Conservation (phyloP, 1,284 basidiomycete genomes). For the Ceratobasidium sp. region DNA sequence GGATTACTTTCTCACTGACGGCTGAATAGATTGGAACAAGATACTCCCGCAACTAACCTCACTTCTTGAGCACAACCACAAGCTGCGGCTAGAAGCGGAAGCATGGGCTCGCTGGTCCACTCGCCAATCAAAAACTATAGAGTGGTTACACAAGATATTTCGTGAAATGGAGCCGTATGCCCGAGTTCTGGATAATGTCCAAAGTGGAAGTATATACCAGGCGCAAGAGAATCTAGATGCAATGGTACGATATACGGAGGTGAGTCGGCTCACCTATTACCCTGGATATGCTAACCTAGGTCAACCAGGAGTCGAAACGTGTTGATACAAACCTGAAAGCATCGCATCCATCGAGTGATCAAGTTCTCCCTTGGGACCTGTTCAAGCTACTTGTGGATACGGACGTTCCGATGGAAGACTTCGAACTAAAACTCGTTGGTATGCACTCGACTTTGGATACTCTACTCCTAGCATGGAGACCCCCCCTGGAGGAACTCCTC, state of each 20-base stretch:
- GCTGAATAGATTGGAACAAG: constrained; percentile 3
- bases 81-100: constrained; percentile 11
- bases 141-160: neutral
- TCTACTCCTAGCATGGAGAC: neutral
- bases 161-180: neutral
- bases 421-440: neutral
- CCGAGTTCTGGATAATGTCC: neutral
- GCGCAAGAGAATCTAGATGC: neutral
- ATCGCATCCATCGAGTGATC: neutral
- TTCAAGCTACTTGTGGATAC: neutral
- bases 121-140: neutral
- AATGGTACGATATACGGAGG: neutral
- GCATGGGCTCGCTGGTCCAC: neutral
- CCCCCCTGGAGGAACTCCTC: neutral
- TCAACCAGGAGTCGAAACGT: neutral
- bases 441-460: neutral
- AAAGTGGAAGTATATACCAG: neutral
- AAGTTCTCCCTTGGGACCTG: neutral
- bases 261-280: too few relatives aligned
- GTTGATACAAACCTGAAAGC: neutral
- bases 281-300: neutral
- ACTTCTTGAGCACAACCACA: neutral
- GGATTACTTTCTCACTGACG: neutral
- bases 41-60: neutral
- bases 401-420: neutral